Evolutionary conservation across 106 monocot genomes (phyloP).

Genomic region (Cymbidium sinense): DNA sequence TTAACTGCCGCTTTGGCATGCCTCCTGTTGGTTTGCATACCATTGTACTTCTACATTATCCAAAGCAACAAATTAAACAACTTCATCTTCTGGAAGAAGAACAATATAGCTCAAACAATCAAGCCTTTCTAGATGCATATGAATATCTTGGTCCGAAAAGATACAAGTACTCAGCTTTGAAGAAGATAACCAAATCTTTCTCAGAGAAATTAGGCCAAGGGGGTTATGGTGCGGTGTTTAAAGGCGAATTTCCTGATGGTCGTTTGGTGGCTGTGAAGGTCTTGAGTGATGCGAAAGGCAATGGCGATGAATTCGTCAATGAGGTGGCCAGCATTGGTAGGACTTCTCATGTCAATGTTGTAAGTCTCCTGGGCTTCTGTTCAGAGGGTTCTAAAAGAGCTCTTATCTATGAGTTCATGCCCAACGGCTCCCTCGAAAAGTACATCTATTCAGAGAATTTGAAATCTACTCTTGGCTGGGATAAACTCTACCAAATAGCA

Average conservation of each 20-base stretch:
- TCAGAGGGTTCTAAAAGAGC: slow-evolving; percentile 15
- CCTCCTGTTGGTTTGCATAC: neutral
- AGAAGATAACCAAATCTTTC: slow-evolving; percentile 16
- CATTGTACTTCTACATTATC: neutral
- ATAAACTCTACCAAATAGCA: slow-evolving; percentile 18
- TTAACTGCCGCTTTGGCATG: neutral
- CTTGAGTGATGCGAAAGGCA: neutral
- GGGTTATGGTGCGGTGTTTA: slow-evolving; percentile 9
- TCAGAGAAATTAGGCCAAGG: slow-evolving; percentile 7
- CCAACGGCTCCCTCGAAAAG: slow-evolving; percentile 15
- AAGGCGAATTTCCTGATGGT: slow-evolving; percentile 6
- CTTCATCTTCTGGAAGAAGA: neutral
- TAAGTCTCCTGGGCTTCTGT: slow-evolving; percentile 10
- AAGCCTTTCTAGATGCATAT: slow-evolving; percentile 1
- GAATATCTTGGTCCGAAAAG: slow-evolving; percentile 7
- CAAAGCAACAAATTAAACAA: neutral
- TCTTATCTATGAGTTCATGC: slow-evolving; percentile 19
- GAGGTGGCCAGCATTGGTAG: slow-evolving; percentile 17
- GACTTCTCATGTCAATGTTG: slow-evolving; percentile 13
- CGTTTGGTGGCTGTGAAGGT: slow-evolving; percentile 14
- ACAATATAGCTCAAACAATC: neutral
- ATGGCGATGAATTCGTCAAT: slow-evolving; percentile 14
- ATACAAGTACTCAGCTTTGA: slow-evolving; percentile 5
- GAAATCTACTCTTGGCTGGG: slow-evolving; percentile 2
- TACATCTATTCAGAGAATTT: slow-evolving; percentile 12